Evolutionary conservation across 805 yeast species (phyloP).

Genomic region (Pichia insulana): DNA sequence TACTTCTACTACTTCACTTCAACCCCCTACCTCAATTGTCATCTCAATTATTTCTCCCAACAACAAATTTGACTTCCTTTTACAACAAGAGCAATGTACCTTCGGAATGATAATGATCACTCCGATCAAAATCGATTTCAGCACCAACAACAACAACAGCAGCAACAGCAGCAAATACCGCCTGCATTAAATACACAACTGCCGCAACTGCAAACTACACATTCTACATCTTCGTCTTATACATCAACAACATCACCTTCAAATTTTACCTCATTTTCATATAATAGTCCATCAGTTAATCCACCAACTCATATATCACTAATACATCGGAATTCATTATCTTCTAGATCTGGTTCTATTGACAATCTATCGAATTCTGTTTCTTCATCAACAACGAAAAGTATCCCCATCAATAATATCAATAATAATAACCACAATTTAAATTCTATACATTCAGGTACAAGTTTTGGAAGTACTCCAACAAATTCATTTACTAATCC

Average conservation of each 20-base stretch:
- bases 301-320: slow-evolving; percentile 21
- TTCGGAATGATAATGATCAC: too few species aligned
- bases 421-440: background rate
- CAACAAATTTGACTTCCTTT: too few species aligned
- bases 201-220: slow-evolving; percentile 11
- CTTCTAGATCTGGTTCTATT: slow-evolving; percentile 21
- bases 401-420: background rate
- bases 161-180: background rate
- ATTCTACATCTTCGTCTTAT: slow-evolving; percentile 18
- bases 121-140: background rate
- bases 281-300: slow-evolving; percentile 27
- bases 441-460: background rate
- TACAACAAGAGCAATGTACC: too few species aligned
- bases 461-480: background rate
- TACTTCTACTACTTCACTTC: too few species aligned
- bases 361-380: slow-evolving; percentile 9
- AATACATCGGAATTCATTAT: slow-evolving; percentile 19
- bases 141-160: background rate
- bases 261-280: slow-evolving; percentile 18
- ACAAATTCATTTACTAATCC: slow-evolving; percentile 3
- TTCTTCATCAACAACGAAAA: background rate
- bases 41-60: too few species aligned
- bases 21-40: too few species aligned
- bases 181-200: background rate
- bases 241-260: slow-evolving; percentile 24